Base-by-base conservation (phyloP, 75 land plant genomes). In the Cunninghamia lanceolata region DNA sequence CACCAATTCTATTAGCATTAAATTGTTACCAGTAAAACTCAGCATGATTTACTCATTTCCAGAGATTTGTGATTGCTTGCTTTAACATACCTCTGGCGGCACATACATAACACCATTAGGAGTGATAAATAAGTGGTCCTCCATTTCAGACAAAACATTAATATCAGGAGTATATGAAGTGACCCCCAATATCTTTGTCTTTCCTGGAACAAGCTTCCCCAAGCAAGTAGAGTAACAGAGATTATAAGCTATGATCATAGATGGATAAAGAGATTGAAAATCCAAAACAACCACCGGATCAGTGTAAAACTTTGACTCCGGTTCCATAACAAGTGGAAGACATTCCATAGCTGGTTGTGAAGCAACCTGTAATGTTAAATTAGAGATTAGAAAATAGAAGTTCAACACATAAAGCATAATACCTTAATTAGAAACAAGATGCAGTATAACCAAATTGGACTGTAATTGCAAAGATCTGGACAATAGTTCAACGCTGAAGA, bases 311-410 rank as follows among this genome's bases (percentile, higher is more conserved):
- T 93, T 94, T 68, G 99, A 98, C 87, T 96, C 97, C 63, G 99
- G 99, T 84, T 98, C 99, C 99, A 98, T 96, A 19, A 98, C 99
- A 74, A 98, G 93, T 35, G 99, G 99, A 39, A 96, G 86, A 83
- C 99, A 98, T 84, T 96, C 96, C 99, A 98, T 96, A 85, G 99
- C 99, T 38, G 99, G 99, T 90, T 98, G 99, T 86, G 89, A 89
- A 80, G 97, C 97, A 45, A 98, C 99, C 99, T 97, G 85, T 35
- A 86, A 83, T n/a, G 74, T 81, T 80, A 7, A 45, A 80, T 45
- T 80, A 13, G 82, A n/a, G 9, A 43, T 79, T 79, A 79, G 82
- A 80, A 80, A 80, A 45, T 43, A 11, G 47, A n/a, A 80, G 46
- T 45, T 45, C 34, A 11, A 43, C 14, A 43, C 13, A 1, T 6